Evolutionary conservation across 2,329 filamentous ascomycete genomes (phyloP).

Genomic region (Lachnellula hyalina): DNA sequence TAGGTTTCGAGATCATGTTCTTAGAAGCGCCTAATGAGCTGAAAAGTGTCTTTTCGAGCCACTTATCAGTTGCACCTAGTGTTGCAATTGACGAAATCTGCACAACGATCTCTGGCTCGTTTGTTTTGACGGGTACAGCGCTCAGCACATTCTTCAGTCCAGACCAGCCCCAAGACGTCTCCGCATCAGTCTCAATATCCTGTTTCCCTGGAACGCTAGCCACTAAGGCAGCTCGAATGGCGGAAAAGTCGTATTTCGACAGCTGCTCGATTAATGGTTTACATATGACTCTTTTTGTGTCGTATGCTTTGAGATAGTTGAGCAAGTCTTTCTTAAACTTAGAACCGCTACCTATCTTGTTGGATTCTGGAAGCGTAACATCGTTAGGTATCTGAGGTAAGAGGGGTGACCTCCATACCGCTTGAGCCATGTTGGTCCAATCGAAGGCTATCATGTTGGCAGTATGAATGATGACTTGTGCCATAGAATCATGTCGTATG

Average conservation of each 20-base stretch:
- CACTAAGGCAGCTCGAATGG: conserved; percentile 65
- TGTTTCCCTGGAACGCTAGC: conserved; percentile 72
- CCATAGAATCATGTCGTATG: conserved; percentile 68
- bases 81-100: conserved; percentile 82
- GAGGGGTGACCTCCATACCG: conserved; percentile 69
- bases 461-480: conserved; percentile 79
- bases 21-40: conserved; percentile 37
- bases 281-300: conserved; percentile 49
- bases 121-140: conserved; percentile 42
- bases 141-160: conserved; percentile 57
- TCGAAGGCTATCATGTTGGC: conserved; percentile 87
- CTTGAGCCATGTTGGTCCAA: conserved; percentile 86
- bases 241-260: conserved; percentile 60
- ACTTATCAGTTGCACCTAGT: conserved; percentile 63
- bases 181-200: conserved; percentile 38
- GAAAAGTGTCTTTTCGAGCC: conserved; percentile 65
- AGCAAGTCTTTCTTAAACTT: conserved; percentile 74
- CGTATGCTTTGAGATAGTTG: conserved; percentile 67
- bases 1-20: conserved; percentile 34
- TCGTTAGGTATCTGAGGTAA: conserved; percentile 43
- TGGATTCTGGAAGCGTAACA: conserved; percentile 3
- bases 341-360: conserved; percentile 50
- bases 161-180: conserved; percentile 73
- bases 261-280: conserved; percentile 53
- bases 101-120: conserved; percentile 45